phyloP scores from a whole-genome alignment of 1,139 yeast genomes.

The Blastobotrys ciferrii region DNA sequence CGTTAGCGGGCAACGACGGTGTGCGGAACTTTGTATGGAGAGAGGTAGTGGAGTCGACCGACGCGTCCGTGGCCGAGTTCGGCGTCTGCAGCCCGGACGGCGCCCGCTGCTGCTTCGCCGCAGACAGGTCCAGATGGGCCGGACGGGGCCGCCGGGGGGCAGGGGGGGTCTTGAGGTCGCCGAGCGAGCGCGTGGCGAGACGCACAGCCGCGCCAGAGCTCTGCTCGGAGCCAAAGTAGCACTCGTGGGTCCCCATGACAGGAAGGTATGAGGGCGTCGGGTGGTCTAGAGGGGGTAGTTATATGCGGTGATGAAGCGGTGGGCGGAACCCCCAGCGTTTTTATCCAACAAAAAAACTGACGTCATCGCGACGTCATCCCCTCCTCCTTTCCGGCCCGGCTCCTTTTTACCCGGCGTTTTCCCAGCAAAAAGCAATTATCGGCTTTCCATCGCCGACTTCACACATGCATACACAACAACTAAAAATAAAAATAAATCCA shows the following conservation, averaged over 20 bases:
- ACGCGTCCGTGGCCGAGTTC: conserved; percentile 9
- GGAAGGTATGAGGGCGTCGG: no score
- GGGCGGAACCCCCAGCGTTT: background rate
- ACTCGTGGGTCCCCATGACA: background rate
- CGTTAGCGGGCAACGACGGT: conserved; percentile 26
- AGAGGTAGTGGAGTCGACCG: background rate
- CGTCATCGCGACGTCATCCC: background rate
- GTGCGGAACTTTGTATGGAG: conserved; percentile 21
- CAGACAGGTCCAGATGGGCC: conserved; percentile 1
- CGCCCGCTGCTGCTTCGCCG: background rate
- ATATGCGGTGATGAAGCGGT: no score
- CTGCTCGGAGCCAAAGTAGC: background rate
- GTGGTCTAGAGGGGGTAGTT: no score
- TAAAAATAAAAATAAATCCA: no score
- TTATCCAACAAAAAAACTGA: background rate
- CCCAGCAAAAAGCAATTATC: background rate
- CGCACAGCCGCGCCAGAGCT: background rate
- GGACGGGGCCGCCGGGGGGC: background rate
- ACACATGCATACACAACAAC: background rate
- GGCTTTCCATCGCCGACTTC: background rate
- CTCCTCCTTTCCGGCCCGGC: background rate
- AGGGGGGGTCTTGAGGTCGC: background rate
- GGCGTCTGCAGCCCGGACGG: conserved; percentile 10
- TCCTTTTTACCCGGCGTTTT: background rate
- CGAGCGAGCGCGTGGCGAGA: background rate